Evolutionary conservation across 177 flowering plant genomes (phyloP), one percentile per base, ranked within the genome.

Genomic region (Vitis hybrid): DNA sequence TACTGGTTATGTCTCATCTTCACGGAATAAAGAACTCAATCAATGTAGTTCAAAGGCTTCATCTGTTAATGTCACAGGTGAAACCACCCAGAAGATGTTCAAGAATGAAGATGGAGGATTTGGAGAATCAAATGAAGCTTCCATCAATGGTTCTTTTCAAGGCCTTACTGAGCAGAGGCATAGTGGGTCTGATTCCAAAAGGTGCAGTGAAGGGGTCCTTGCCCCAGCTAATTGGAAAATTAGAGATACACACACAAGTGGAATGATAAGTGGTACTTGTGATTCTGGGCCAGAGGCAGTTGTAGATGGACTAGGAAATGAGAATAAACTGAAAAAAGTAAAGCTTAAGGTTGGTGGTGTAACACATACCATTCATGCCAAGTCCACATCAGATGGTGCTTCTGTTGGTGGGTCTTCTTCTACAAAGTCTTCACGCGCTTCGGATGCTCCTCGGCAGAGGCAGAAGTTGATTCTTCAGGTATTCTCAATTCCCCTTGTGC

Each of bases 311-410:
- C 23, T 55, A 62, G 82, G 75, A 40, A 74, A 71, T 70, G 85
- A 84, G 73, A 84, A 74, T 60, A 86, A 77, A 72, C 77, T 85
- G 5, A 89, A 80, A 70, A 88, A 81, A 64, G 91, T 89, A 51
- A 91, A 84, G 82, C 89, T 91, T 64, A 91, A 86, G 80, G 86
- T 91, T 64, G 88, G 89, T 59, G 92, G 93, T 68, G 83, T 91
- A 5, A 87, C 89, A 67, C 82, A 74, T 34, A 91, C 92, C 5
- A 78, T 91, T 69, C 87, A 82, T 72, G 74, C 92, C 60, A 88
- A 78, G 9, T 64, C 89, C 50, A 56, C 78, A 18, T 59, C 70
- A 11, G 86, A 79, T 75, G 79, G 76, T 69, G 69, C 80, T 17
- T 77, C 81, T 52, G 73, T 74, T 68, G 77, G 70, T 65, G 79